A percentile compares a stretch with the other conserved stretches of the same genome.
Conservation (phyloP, 75 land plant species). For the Azolla pinnata region DNA sequence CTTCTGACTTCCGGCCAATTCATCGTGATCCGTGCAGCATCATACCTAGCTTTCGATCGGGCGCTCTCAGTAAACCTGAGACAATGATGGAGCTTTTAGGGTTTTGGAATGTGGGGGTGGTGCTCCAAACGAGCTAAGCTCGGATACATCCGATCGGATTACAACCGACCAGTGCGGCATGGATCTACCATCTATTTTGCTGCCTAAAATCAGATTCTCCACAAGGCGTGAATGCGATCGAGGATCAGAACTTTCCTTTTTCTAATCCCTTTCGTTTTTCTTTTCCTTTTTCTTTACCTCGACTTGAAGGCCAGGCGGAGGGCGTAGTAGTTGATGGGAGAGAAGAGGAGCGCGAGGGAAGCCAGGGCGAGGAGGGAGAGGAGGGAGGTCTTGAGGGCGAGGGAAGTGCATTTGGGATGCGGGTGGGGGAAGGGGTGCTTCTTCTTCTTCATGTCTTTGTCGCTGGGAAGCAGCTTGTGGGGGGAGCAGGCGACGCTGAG, state of each 20-base stretch:
- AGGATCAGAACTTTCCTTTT: too few relatives aligned
- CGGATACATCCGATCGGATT: too few relatives aligned
- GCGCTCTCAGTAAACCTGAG: slow-evolving; percentile 24
- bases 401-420: slow-evolving; percentile 26
- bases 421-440: too few relatives aligned
- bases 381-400: slow-evolving; percentile 30
- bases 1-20: slow-evolving; percentile 33
- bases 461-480: background rate
- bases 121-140: background rate
- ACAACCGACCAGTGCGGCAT: too few relatives aligned
- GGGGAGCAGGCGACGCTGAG: background rate
- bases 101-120: background rate
- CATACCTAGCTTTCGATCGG: slow-evolving; percentile 27
- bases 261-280: too few relatives aligned
- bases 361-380: slow-evolving; percentile 26
- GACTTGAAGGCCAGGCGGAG: slow-evolving; percentile 18
- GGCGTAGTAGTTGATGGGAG: slow-evolving; percentile 20
- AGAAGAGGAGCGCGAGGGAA: slow-evolving; percentile 24
- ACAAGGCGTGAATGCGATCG: too few relatives aligned
- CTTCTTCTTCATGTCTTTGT: slow-evolving; percentile 23
- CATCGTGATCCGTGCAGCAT: slow-evolving; percentile 26
- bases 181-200: too few relatives aligned
- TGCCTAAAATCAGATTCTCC: too few relatives aligned
- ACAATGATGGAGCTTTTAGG: slow-evolving; percentile 15
- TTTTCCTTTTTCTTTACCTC: too few relatives aligned